Evolutionary conservation across 1,284 basidiomycete species (phyloP).

Genomic region (Leccinum angustisporum): DNA sequence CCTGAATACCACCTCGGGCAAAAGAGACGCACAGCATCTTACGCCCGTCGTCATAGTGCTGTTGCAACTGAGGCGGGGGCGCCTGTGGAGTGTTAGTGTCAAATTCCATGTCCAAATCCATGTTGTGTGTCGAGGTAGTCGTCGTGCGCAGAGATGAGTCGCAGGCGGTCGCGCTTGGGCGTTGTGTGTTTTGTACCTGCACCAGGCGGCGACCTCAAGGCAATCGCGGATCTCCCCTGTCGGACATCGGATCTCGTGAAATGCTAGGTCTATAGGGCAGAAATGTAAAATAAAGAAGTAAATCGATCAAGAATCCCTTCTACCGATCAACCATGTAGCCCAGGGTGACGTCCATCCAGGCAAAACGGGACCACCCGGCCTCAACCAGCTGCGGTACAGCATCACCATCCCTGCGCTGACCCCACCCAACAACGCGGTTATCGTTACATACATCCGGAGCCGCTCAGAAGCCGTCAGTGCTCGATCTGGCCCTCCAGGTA

Average conservation of each 20-base stretch:
- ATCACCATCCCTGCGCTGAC: conserved; percentile 67
- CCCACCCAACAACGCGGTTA: conserved; percentile 70
- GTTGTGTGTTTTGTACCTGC: conserved; percentile 21
- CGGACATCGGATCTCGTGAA: conserved; percentile 33
- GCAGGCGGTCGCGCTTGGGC: conserved; percentile 9
- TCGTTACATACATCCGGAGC: conserved; percentile 64
- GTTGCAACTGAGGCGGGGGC: conserved; percentile 37
- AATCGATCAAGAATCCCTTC: conserved; percentile 38
- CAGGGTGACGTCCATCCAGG: conserved; percentile 56
- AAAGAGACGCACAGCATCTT: conserved; percentile 77
- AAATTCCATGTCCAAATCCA: conserved; percentile 80
- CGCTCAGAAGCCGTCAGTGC: conserved; percentile 65
- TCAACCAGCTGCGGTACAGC: conserved; percentile 62
- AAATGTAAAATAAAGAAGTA: conserved; percentile 8
- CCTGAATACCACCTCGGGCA: conserved; percentile 6
- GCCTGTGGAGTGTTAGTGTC: conserved; percentile 41
- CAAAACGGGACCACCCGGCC: conserved; percentile 54
- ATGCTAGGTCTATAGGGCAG: conserved; percentile 16
- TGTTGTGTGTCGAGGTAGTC: conserved; percentile 34
- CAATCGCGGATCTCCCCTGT: conserved; percentile 40
- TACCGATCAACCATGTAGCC: conserved; percentile 60
- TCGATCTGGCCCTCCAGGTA: conserved; percentile 77
- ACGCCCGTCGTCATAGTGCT: conserved; percentile 43
- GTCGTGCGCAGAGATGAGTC: conserved; percentile 20
- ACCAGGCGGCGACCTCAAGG: conserved; percentile 36